A percentile compares a stretch with the other conserved stretches of the same genome.
These are phyloP conservation scores for Rhodotorula sp. DNA, from an alignment of 1,284 basidiomycete genomes.

Conservation along the genomic window DNA sequence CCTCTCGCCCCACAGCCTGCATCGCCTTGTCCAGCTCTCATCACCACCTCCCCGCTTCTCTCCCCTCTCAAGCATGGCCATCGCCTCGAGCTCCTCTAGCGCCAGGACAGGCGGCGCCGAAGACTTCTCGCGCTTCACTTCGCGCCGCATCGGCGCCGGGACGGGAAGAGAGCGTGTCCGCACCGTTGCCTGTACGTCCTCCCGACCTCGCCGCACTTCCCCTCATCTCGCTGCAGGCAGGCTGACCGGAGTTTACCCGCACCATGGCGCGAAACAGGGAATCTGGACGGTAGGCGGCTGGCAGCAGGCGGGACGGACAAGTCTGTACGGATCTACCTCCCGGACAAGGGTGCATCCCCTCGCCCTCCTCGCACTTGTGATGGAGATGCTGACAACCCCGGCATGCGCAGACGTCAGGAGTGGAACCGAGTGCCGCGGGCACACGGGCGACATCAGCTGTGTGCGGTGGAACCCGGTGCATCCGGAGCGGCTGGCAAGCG, in stretches of 20 bases:
- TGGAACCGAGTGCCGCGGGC: constrained; percentile 35
- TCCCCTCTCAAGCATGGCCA: background rate
- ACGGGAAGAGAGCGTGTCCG: constrained; percentile 23
- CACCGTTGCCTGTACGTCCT: constrained; percentile 31
- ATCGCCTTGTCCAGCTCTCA: background rate
- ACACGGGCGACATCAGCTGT: constrained; percentile 31
- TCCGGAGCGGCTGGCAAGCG: constrained; percentile 38
- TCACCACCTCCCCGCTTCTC: background rate
- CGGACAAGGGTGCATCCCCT: constrained; percentile 35
- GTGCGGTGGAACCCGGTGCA: constrained; percentile 40
- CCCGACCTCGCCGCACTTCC: no score
- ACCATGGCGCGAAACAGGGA: constrained; percentile 28
- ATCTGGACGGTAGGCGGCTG: constrained; percentile 36
- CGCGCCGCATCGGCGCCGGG: constrained; percentile 18
- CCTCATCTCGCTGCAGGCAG: fast-evolving
- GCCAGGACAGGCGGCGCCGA: background rate
- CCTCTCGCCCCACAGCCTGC: background rate
- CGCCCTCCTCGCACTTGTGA: background rate
- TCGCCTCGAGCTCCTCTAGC: background rate
- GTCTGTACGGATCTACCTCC: constrained; percentile 34
- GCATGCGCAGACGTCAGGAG: constrained; percentile 16
- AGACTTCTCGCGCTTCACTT: constrained; percentile 21
- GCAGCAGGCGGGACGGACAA: constrained; percentile 31
- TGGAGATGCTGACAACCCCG: fast-evolving
- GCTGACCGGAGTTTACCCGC: background rate